phyloP scores from a whole-genome alignment of 306 rosid species.

The Prunus salicina region DNA sequence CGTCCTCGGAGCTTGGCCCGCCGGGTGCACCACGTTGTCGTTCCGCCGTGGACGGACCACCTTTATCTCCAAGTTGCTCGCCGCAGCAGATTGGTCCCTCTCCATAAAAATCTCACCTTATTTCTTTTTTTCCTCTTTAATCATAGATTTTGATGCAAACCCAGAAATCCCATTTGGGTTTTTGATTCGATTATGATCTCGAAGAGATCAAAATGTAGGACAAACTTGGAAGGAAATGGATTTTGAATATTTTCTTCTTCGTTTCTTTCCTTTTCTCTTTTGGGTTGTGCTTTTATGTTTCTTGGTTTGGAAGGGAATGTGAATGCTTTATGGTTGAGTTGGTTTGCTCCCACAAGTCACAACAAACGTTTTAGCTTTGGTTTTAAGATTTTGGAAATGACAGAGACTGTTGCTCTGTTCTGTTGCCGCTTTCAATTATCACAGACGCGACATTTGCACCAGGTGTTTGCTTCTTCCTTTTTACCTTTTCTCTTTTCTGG shows the following conservation, averaged over 20 bases:
- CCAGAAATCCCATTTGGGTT: constrained; percentile 11
- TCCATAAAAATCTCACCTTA: constrained; percentile 31
- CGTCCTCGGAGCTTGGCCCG: constrained; percentile 14
- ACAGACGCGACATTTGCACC: neutral
- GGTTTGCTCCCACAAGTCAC: constrained; percentile 7
- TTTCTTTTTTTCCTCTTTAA: neutral
- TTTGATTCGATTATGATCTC: too few species aligned
- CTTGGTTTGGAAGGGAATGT: constrained; percentile 1
- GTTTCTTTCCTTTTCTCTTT: neutral
- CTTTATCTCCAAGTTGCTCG: constrained; percentile 39
- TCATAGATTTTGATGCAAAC: constrained; percentile 26
- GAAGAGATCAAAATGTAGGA: constrained; percentile 1
- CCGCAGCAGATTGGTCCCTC: constrained; percentile 28
- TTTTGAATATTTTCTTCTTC: neutral
- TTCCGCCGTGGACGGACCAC: constrained; percentile 46
- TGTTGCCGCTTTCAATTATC: too few species aligned
- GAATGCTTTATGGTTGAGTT: neutral
- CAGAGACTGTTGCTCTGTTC: too few species aligned
- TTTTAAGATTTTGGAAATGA: neutral
- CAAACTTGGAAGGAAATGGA: neutral
- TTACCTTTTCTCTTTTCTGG: neutral
- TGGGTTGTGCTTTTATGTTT: neutral
- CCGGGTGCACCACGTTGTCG: constrained; percentile 26
- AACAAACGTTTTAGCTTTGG: neutral
- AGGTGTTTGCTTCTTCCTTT: neutral